Evolutionary conservation across 495 filamentous ascomycete genomes (phyloP).

Genomic region (Rostrohypoxylon terebratum): DNA sequence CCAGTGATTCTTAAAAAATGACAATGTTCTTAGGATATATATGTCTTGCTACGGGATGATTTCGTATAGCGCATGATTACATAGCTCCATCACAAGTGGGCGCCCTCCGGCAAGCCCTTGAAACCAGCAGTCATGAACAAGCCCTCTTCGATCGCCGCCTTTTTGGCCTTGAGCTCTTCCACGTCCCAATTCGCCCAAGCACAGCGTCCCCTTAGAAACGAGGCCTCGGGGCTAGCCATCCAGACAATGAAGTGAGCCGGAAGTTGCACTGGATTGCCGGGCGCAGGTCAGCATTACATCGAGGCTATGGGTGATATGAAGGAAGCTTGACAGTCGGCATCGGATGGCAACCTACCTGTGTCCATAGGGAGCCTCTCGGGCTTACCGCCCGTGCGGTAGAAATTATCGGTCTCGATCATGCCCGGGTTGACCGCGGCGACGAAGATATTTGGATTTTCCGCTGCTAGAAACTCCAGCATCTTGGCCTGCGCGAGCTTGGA

Average conservation of each 20-base stretch:
- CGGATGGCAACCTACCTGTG: background rate
- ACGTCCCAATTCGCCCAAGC: background rate
- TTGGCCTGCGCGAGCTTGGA: background rate
- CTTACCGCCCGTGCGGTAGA: background rate
- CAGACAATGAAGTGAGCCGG: background rate
- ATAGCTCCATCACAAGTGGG: background rate
- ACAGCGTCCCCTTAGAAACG: background rate
- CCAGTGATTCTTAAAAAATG: too few relatives aligned
- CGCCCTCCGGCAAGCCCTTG: background rate
- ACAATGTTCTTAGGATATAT: too few relatives aligned
- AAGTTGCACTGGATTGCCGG: background rate
- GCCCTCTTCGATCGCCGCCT: background rate
- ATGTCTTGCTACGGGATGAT: background rate
- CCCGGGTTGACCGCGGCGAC: background rate
- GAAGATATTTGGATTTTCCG: background rate
- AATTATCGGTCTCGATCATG: background rate
- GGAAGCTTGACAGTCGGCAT: too few relatives aligned
- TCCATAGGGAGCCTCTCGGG: background rate
- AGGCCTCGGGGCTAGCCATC: background rate
- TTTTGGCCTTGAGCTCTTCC: background rate
- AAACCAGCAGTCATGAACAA: background rate
- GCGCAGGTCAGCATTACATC: background rate
- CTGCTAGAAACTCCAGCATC: background rate
- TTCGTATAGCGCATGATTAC: background rate
- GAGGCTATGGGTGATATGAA: background rate